Evolutionary conservation across 2,329 filamentous ascomycete genomes (phyloP), one percentile per base, ranked within the genome.

Genomic region (Nemania abortiva): DNA sequence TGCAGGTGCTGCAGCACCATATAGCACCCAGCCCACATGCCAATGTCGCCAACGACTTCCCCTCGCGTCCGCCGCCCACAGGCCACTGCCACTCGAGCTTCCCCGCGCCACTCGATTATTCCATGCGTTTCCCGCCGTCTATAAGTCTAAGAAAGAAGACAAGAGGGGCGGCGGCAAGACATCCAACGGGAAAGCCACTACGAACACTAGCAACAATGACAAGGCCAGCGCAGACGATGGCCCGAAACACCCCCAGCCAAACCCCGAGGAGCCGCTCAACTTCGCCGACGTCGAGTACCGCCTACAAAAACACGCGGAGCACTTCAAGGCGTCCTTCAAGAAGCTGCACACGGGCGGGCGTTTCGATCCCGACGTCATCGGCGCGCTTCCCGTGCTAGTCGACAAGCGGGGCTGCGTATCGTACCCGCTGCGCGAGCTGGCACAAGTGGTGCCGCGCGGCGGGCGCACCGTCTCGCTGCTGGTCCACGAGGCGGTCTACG

Each of bases 371-470:
- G 82, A 84, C 73, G 76, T 75, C 63, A 79, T 89, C 58, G 85
- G 85, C 71, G 79, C 81, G 22, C 78, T 88, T 45, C 75, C 77
- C 29, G 82, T 88, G 37, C 70, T 73, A 57, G 75, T 79, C 18
- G 76, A 80, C 76, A 74, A 76, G 57, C 75, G 75, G 69, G 73
- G 61, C 55, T 27, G 66, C 13, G 66, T 69, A 49, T 76, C 79
- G 6, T 87, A 84, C 74, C 85, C 86, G 39, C 82, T 89, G n/a
- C 82, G 82, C 63, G 86, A 89, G 77, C 82, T 89, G 37, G 86
- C 86, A 29, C 83, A 87, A 76, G 81, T 89, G 5, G 83, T 88
- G 24, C 85, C 86, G 62, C 84, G 79, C 9, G 81, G 82, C 52
- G 81, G 81, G 0, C 78, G 82, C 24, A 74, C 77, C 10, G 78